Evolutionary conservation across 208 protist genomes (phyloP).

Genomic region (Blechomonas ayalai): DNA sequence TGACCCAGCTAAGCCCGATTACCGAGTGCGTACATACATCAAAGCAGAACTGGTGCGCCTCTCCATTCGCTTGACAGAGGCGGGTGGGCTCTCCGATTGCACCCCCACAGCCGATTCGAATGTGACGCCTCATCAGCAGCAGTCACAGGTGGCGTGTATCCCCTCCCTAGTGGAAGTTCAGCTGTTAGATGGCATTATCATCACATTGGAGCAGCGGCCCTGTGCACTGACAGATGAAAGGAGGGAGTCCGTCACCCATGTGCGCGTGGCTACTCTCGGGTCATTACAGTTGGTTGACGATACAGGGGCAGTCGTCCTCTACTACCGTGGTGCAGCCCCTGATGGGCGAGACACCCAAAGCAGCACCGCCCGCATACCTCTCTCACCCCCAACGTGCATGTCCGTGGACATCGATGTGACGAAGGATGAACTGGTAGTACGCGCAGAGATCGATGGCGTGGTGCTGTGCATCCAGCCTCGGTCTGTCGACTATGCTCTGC

Average conservation of each 20-base stretch:
- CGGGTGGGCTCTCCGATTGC: background rate
- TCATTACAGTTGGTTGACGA: conserved; percentile 14
- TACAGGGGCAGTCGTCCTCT: conserved; percentile 6
- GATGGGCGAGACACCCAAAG: background rate
- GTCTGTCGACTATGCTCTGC: conserved; percentile 13
- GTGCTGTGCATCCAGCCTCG: conserved; percentile 6
- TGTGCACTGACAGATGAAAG: no score
- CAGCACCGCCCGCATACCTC: no score
- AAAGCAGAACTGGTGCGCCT: conserved; percentile 3
- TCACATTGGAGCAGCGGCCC: no score
- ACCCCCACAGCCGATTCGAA: no score
- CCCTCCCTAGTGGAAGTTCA: background rate
- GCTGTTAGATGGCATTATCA: no score
- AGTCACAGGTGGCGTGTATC: background rate
- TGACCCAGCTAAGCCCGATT: no score
- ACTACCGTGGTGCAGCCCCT: background rate
- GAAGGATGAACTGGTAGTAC: conserved; percentile 1
- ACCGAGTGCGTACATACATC: background rate
- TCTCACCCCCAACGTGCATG: no score
- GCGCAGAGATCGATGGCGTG: conserved; percentile 8
- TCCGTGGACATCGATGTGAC: conserved; percentile 4
- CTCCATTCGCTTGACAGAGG: conserved; percentile 6
- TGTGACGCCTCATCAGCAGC: background rate
- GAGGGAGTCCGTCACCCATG: background rate
- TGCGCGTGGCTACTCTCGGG: conserved; percentile 3